Conservation (phyloP, 2,329 filamentous ascomycete species). For the Trichoderma sp. region DNA sequence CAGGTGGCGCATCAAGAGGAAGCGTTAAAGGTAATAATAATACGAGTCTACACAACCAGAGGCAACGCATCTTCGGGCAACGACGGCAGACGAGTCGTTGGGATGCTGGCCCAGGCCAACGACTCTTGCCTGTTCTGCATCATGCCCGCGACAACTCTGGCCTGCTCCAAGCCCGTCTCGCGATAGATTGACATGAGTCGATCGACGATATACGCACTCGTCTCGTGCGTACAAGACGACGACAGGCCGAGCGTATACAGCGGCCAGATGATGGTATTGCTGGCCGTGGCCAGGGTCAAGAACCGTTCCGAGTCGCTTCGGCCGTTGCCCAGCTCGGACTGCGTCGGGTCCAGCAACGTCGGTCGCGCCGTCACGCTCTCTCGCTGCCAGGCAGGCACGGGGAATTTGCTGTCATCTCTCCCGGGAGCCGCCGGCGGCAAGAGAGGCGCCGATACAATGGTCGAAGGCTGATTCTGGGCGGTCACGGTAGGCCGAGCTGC, state of each 20-base stretch:
- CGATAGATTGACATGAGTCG: conserved; percentile 48
- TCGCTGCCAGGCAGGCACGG: conserved; percentile 22
- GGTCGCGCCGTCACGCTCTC: conserved; percentile 34
- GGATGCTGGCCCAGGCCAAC: conserved; percentile 33
- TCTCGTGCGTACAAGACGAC: conserved; percentile 45
- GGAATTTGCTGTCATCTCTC: conserved; percentile 3
- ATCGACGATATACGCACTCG: conserved; percentile 48
- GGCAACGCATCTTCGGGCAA: conserved; percentile 33
- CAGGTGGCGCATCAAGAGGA: background rate
- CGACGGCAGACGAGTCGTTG: conserved; percentile 34
- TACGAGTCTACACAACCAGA: conserved; percentile 33
- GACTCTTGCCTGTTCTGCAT: conserved; percentile 42
- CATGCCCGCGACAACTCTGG: conserved; percentile 45
- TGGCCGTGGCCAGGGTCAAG: conserved; percentile 51
- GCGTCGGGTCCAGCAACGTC: conserved; percentile 45
- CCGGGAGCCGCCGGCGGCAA: conserved; percentile 3
- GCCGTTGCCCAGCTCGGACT: conserved; percentile 33
- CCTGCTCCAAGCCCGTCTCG: conserved; percentile 51
- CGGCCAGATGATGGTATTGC: conserved; percentile 53
- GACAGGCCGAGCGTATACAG: conserved; percentile 53
- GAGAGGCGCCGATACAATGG: conserved; percentile 35
- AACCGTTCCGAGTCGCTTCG: conserved; percentile 46
- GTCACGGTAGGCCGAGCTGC: conserved; percentile 33
- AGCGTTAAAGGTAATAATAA: background rate
- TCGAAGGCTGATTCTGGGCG: conserved; percentile 34